Evolutionary conservation across 768 basidiomycete genomes (phyloP), one percentile per base, ranked within the genome.

Genomic region (Tulasnella sp.): DNA sequence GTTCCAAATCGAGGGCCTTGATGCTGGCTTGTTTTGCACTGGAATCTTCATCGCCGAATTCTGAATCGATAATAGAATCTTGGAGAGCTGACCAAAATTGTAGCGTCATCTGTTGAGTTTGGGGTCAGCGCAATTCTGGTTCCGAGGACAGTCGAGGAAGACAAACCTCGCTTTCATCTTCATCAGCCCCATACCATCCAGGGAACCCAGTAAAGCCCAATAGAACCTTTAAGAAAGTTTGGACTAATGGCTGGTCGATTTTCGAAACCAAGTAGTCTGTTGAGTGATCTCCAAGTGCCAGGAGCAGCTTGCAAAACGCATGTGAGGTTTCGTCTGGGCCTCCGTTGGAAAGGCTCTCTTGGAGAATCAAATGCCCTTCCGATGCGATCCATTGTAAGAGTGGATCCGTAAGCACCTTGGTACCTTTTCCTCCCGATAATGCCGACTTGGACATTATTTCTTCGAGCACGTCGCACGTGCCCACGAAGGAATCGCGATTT

Each of bases 1-100:
- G 88, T 83, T 96, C 93, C 42, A 88, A 88, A 83, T 96, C 97
- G 75, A 96, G 91, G 0, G 89, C 90, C 82, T 92, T 93, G 48
- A 94, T 92, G 36, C 85, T 83, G 4, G 44, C 80, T 85, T 84
- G 86, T 46, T 83, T 82, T n/a, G 83, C 78, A 18, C 82, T 83
- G n/a, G 83, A 81, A 18, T 83, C 82, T 27, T 81, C 80, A 14
- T 73, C 76, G 79, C 83, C 82, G 27, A 81, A 62, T 14, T 83
- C 82, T 0, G 85, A 84, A 81, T 83, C 87, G 84, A 81, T 86
- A 40, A 87, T 84, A 0, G 94, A 90, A 83, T 98, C 96, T 84
- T 97, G 96, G 79, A 97, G 89, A 56, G 94, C 86, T 81, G 95
- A 97, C 93, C 97, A 97, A 82, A 97, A 97, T 1, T 90, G 90